A percentile compares a stretch with the other conserved stretches of the same genome.
These are phyloP conservation scores for Serendipita sp. DNA, from an alignment of 768 basidiomycete genomes.

Conservation along the genomic window DNA sequence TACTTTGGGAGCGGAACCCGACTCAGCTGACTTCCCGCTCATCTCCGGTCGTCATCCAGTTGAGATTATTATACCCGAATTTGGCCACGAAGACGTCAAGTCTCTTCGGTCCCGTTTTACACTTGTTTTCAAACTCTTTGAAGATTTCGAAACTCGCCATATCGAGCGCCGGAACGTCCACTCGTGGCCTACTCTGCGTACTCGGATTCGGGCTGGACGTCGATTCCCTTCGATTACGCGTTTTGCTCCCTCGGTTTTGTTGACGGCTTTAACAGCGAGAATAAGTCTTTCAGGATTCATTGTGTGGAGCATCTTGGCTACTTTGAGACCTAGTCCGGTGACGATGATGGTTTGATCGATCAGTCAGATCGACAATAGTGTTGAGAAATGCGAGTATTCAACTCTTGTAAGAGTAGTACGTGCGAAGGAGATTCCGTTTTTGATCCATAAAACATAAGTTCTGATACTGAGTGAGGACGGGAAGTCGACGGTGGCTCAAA, in stretches of 20 bases:
- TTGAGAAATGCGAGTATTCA: background rate
- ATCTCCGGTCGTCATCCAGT: background rate
- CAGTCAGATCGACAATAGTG: conserved; percentile 7
- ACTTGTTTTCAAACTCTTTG: conserved; percentile 7
- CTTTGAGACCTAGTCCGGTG: conserved; percentile 11
- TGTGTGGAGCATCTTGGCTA: conserved; percentile 18
- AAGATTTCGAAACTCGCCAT: conserved; percentile 4
- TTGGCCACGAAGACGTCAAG: conserved; percentile 10
- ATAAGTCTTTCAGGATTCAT: conserved; percentile 21
- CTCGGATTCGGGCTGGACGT: background rate
- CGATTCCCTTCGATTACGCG: background rate
- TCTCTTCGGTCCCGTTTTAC: conserved; percentile 5
- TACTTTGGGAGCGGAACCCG: background rate
- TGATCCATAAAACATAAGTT: too few species aligned
- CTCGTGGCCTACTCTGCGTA: background rate
- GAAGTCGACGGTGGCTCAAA: too few species aligned
- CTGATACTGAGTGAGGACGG: too few species aligned
- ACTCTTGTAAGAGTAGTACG: too few species aligned
- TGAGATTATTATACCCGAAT: conserved; percentile 3
- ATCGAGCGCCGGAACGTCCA: conserved; percentile 9
- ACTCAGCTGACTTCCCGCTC: conserved; percentile 10
- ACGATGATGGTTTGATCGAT: conserved; percentile 10
- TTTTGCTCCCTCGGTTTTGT: conserved; percentile 15
- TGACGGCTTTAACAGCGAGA: conserved; percentile 20
- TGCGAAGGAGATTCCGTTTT: too few species aligned